These are phyloP conservation scores for Aureobasidium sp. DNA, from an alignment of 2,329 filamentous ascomycete species.

Conservation along the genomic window DNA sequence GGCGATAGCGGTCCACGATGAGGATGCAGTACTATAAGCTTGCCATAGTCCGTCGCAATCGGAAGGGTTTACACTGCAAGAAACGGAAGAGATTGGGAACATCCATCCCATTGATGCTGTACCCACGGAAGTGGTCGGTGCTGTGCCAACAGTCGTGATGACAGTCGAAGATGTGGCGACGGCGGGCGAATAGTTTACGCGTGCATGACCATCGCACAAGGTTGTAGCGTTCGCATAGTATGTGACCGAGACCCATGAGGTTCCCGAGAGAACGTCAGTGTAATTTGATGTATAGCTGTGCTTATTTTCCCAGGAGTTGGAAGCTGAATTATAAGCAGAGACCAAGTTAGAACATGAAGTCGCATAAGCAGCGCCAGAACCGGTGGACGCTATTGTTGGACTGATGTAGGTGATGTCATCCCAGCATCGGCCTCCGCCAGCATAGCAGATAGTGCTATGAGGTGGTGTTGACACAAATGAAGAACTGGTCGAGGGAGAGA, in stretches of 20 bases:
- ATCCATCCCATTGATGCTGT: conserved; percentile 12
- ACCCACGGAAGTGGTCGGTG: conserved; percentile 16
- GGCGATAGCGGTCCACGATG: conserved; percentile 12
- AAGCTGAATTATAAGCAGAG: conserved; percentile 7
- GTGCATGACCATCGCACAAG: conserved; percentile 26
- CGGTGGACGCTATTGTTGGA: neutral
- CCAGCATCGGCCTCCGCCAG: neutral
- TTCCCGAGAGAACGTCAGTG: conserved; percentile 17
- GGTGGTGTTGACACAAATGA: neutral
- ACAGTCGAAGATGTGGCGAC: conserved; percentile 19
- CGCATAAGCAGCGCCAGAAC: conserved; percentile 10
- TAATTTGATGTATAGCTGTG: conserved; percentile 3
- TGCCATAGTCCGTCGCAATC: conserved; percentile 26
- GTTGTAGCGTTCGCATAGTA: conserved; percentile 26
- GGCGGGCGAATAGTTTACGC: conserved; percentile 23
- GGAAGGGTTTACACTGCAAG: conserved; percentile 21
- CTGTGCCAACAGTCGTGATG: conserved; percentile 13
- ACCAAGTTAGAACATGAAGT: neutral
- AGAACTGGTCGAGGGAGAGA: neutral
- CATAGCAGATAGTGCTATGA: neutral
- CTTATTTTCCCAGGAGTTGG: conserved; percentile 8
- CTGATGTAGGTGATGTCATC: conserved; percentile 2
- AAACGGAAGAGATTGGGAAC: conserved; percentile 20
- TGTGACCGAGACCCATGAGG: conserved; percentile 18
- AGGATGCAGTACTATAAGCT: conserved; percentile 22